These are phyloP conservation scores for Zygosaccharomyces pseudobailii DNA, from an alignment of 1,139 yeast genomes.

Conservation along the genomic window DNA sequence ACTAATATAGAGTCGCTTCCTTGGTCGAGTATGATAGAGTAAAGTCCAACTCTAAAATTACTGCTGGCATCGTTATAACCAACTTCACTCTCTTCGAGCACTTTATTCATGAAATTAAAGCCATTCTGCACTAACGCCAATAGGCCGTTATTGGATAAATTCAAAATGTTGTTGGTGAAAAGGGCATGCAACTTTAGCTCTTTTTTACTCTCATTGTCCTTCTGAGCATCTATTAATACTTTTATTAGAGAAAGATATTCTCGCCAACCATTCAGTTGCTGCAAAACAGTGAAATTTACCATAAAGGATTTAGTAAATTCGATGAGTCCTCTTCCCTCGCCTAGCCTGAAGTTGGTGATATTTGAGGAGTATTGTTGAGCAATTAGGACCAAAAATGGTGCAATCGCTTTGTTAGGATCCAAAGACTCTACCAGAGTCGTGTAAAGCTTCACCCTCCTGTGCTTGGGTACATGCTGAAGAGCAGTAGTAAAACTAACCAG, in stretches of 20 bases:
- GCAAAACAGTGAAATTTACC: slow-evolving; percentile 59
- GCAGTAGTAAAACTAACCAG: slow-evolving; percentile 92
- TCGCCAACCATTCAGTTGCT: slow-evolving; percentile 59
- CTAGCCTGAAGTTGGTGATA: slow-evolving; percentile 49
- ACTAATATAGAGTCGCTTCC: slow-evolving; percentile 34
- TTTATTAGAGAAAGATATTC: slow-evolving; percentile 55
- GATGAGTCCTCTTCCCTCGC: slow-evolving; percentile 60
- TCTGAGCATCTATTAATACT: slow-evolving; percentile 30
- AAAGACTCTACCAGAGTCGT: slow-evolving; percentile 72
- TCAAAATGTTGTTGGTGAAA: slow-evolving; percentile 57
- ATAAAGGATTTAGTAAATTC: slow-evolving; percentile 71
- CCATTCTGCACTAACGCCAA: slow-evolving; percentile 46
- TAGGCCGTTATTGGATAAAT: slow-evolving; percentile 49
- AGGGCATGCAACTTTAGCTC: slow-evolving; percentile 51
- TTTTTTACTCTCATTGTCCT: slow-evolving; percentile 38
- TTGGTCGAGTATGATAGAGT: slow-evolving; percentile 50
- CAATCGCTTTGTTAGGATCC: slow-evolving; percentile 64
- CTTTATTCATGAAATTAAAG: slow-evolving; percentile 49
- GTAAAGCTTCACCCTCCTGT: slow-evolving; percentile 83
- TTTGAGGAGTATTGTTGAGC: slow-evolving; percentile 70
- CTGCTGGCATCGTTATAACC: slow-evolving; percentile 43
- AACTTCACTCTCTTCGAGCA: slow-evolving; percentile 40
- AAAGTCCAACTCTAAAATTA: slow-evolving; percentile 54
- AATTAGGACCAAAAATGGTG: slow-evolving; percentile 67
- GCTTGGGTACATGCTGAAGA: slow-evolving; percentile 92